Evolutionary conservation across 176 grass and related monocot genomes (phyloP).

Genomic region (Raddia distichophylla): DNA sequence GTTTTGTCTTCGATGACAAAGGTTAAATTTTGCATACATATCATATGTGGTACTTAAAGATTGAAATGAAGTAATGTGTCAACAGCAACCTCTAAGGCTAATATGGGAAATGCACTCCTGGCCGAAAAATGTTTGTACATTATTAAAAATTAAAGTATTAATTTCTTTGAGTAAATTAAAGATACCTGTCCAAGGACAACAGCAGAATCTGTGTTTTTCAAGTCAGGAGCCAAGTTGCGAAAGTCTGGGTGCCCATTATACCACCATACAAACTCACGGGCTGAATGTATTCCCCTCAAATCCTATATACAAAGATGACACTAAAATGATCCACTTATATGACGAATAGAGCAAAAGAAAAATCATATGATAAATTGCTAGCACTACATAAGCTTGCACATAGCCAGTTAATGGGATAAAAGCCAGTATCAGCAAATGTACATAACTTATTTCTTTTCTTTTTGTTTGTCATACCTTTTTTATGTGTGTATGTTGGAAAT

Average conservation of each 20-base stretch:
- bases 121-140: not conserved
- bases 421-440: not conserved
- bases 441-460: constrained; percentile 12
- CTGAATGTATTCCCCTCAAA: constrained; percentile 81
- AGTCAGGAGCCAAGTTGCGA: constrained; percentile 63
- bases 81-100: not conserved
- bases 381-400: constrained; percentile 13
- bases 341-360: constrained; percentile 22
- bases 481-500: not conserved
- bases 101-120: not conserved
- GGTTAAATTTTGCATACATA: constrained; percentile 13
- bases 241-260: constrained; percentile 96
- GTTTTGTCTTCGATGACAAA: not conserved
- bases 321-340: constrained; percentile 5
- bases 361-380: constrained; percentile 3
- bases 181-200: constrained; percentile 88
- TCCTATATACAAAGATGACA: constrained; percentile 51
- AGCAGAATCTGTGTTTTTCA: constrained; percentile 71
- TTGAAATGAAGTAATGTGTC: constrained; percentile 2
- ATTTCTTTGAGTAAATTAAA: constrained; percentile 25
- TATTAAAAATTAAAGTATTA: constrained; percentile 6
- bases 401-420: not conserved
- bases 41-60: not conserved
- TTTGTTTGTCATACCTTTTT: not conserved
- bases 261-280: constrained; percentile 98